Base-by-base conservation (phyloP, 176 grass and related monocot species). In the Triticum turgidum region DNA sequence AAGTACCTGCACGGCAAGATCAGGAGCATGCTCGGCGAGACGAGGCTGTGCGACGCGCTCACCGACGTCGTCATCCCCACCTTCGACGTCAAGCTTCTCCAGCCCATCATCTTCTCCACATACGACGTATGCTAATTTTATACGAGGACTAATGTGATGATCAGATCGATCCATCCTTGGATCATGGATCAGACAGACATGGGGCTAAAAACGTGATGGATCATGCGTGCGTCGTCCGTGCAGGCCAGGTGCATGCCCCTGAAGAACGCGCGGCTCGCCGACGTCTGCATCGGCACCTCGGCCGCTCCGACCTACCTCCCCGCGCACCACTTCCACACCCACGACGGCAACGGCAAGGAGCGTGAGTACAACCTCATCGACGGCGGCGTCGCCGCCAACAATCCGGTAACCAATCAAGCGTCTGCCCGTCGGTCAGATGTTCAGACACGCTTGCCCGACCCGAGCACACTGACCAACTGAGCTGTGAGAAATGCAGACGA, bases 361-460 rank as follows among this genome's bases (percentile, higher is more conserved):
- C 63, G 80, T 21, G 82, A 90, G 7, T 98, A 88, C 49, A 90
- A 98, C 72, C 91, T 98, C 51, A 89, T 95, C 39, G 95, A 95
- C 76, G 95, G 95, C 61, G 95, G 92, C 8, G 87, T 93, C 6
- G 92, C 92, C 11, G 95, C 92, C n/a, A 97, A 91, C 77, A 97
- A 97, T 61, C 92, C 92, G 6, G 95, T 97, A 69, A 34, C 5
- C 17, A 86, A 87, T 3, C 38, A 34, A 42, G 4, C 3, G 10
- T 61, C 69, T 9, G 37, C 44, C 69, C 17, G 37, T 20, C 44
- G 0, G 64, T 67, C 27, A 21, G 9, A 63, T 42, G 14, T 61
- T 61, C 76, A 15, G 33, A 78, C 14, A 54, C 51, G 51, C 51
- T 54, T 18, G 49, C 15, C 49, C 14, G 47, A 15, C 49, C 49